Percentiles rank a stretch among this genome's conserved stretches.
Evolutionary conservation across 805 yeast species (phyloP).

Genomic region (Scheffersomyces ergatensis): DNA sequence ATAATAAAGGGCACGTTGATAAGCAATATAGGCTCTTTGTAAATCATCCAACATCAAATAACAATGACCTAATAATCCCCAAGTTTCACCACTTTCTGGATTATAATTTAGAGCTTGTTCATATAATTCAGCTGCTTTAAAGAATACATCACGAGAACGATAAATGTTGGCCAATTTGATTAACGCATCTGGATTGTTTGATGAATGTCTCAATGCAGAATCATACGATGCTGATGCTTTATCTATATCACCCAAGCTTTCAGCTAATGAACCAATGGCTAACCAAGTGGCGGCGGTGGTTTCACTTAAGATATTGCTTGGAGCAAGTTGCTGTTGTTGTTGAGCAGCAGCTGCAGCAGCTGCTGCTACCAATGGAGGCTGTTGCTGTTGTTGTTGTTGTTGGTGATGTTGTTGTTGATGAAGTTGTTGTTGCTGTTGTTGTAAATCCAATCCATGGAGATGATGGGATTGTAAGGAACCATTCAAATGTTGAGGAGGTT

Average conservation of each 20-base stretch:
- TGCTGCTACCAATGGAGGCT: slow-evolving; percentile 3
- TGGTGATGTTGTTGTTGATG: slow-evolving; percentile 3
- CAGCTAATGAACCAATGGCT: slow-evolving; percentile 87
- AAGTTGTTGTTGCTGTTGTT: slow-evolving; percentile 20
- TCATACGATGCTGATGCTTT: slow-evolving; percentile 88
- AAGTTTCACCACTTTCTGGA: slow-evolving; percentile 90
- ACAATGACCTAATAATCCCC: slow-evolving; percentile 97
- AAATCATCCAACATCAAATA: slow-evolving; percentile 94
- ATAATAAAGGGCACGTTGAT: slow-evolving; percentile 92
- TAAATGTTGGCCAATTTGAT: slow-evolving; percentile 86
- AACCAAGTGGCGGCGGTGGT: slow-evolving; percentile 85
- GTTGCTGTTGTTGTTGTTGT: not conserved
- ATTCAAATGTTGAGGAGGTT: slow-evolving; percentile 6
- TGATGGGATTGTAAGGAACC: slow-evolving; percentile 5
- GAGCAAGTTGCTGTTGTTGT: slow-evolving; percentile 4
- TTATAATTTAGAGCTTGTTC: slow-evolving; percentile 79
- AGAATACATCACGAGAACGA: slow-evolving; percentile 84
- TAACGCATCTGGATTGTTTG: slow-evolving; percentile 80
- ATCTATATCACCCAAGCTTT: slow-evolving; percentile 82
- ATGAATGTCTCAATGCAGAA: slow-evolving; percentile 80
- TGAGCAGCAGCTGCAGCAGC: slow-evolving; percentile 4
- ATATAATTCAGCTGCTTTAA: slow-evolving; percentile 91
- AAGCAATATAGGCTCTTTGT: slow-evolving; percentile 93
- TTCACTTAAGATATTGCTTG: slow-evolving; percentile 25
- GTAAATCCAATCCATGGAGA: slow-evolving; percentile 7